phyloP scores from a whole-genome alignment of 345 rosid species.

The Mercurialis annua region DNA sequence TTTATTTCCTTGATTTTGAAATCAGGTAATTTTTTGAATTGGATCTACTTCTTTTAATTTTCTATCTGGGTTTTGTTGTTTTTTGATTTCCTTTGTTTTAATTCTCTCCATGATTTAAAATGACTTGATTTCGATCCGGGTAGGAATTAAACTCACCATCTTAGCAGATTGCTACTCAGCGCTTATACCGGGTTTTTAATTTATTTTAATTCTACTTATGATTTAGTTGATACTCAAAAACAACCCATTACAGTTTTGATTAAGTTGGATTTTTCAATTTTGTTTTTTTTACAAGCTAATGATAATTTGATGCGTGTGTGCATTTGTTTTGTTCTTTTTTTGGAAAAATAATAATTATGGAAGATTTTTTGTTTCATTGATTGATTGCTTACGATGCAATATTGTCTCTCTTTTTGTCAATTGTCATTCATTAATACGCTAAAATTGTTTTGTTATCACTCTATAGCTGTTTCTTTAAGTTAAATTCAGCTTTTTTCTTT shows the following conservation, averaged over 20 bases:
- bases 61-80: neutral
- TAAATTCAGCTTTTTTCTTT: neutral
- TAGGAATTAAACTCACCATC: too few relatives aligned
- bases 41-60: neutral
- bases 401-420: neutral
- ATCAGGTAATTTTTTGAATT: constrained; percentile 2
- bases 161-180: too few relatives aligned
- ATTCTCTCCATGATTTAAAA: neutral
- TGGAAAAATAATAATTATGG: too few relatives aligned
- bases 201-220: too few relatives aligned
- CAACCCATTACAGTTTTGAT: neutral
- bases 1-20: neutral
- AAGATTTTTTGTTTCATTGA: neutral
- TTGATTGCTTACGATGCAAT: neutral
- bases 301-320: neutral
- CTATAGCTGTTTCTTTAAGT: constrained; percentile 10
- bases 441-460: neutral
- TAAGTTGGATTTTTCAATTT: neutral
- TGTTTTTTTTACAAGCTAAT: neutral
- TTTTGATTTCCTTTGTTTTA: neutral
- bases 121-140: neutral
- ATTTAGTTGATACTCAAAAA: too few relatives aligned
- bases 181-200: too few relatives aligned
- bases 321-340: too few relatives aligned
- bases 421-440: neutral